Base-by-base conservation (phyloP, 352 stramenopile genomes). In the Hyaloperonospora brassicae region DNA sequence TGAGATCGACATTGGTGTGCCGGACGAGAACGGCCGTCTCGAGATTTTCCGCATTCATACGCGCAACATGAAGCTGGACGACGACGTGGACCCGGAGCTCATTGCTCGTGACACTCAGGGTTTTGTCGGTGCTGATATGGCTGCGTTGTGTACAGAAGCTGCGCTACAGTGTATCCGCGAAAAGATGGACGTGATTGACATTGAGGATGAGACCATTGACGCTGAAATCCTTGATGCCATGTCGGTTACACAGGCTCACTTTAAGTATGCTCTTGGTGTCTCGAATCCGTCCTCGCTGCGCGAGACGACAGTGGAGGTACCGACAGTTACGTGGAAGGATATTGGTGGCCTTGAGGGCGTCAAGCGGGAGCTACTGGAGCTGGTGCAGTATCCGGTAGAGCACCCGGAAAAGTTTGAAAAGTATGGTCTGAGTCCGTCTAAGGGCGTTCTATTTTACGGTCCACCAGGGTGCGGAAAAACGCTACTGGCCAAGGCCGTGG, bases 141-240 rank as follows among this genome's bases (percentile, higher is more conserved):
- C 96, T 23, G 95, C 96, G 8, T 80, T 99, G 36, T 99, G 96
- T 81, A 99, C 96, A 21, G 97, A 99, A 70, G 87, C 87, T 25
- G 95, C 96, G 34, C 93, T 98, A 76, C 95, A 99, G 76, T 99
- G 97, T 68, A 99, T 99, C 58, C 86, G 97, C 35, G 96, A 99
- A 72, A 99, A 99, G 86, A 99, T 99, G 97, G 97, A 99, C 72
- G 85, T 99, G 50, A 99, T 99, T 66, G 97, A 99, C 70, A 99
- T 99, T 70, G 97, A 99, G 62, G 96, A 99, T 52, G 97, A 99
- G 57, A 92, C 85, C 47, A 99, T 99, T 72, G 97, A 99, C 72
- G 96, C 96, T 1, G 96, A 99, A 70, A 97, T 99, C 49, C 82
- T 99, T 57, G 95, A 98, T 72, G 94, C 91, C 34, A 98, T 99